Percentiles rank a stretch among this genome's conserved stretches.
Conservation (phyloP, 345 rosid species). For the Citrus reticulata region DNA sequence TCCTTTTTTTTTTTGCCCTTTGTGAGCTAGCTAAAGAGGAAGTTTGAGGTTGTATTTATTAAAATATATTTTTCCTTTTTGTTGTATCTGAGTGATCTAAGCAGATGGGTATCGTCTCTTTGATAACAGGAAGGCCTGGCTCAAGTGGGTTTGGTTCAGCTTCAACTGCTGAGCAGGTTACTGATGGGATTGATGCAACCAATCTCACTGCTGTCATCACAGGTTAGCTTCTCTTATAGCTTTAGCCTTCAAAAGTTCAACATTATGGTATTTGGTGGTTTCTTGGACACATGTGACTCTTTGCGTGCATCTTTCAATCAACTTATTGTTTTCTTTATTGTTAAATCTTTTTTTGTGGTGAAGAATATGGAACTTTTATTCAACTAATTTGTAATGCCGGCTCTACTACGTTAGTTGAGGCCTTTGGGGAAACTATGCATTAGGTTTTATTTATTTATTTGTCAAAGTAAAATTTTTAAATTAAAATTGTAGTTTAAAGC, state of each 20-base stretch:
- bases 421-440: no score
- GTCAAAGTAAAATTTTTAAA: no score
- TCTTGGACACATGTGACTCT: neutral
- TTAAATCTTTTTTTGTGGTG: no score
- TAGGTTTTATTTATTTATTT: no score
- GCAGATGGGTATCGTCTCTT: conserved; percentile 42
- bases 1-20: neutral
- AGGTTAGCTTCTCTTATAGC: conserved; percentile 31
- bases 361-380: no score
- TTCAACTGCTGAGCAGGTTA: conserved; percentile 78
- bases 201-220: conserved; percentile 73
- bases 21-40: neutral
- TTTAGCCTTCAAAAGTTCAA: neutral
- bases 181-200: conserved; percentile 59
- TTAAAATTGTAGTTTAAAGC: no score
- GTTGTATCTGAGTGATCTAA: neutral
- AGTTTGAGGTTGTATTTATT: neutral
- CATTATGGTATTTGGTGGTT: neutral
- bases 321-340: no score
- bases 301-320: no score
- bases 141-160: conserved; percentile 90
- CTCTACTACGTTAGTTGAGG: no score
- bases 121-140: conserved; percentile 69
- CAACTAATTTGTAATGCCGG: no score
- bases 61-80: no score